phyloP scores from a whole-genome alignment of 805 yeast genomes.

The Ogataea philodendri region DNA sequence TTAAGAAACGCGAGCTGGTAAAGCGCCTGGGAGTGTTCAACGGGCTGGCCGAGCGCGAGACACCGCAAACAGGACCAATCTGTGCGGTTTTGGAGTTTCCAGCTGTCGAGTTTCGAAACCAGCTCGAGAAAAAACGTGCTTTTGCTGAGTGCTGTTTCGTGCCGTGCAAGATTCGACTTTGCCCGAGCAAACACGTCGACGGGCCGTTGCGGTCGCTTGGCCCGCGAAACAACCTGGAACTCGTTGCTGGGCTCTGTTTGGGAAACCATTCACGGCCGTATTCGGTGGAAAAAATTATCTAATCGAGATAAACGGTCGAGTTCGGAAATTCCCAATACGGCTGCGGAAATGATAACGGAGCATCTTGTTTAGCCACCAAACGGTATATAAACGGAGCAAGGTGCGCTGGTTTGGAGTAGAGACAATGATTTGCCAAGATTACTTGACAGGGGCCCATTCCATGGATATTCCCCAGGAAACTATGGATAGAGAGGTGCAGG shows the following conservation, averaged over 20 bases:
- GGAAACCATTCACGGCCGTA: constrained; percentile 4
- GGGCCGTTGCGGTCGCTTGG: neutral
- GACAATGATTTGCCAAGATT: constrained; percentile 22
- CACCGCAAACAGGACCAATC: constrained; percentile 25
- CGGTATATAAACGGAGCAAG: too few species aligned
- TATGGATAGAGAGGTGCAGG: constrained; percentile 25
- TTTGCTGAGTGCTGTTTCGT: neutral
- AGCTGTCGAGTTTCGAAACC: constrained; percentile 1
- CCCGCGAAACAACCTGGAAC: constrained; percentile 3
- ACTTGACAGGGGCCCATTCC: constrained; percentile 24
- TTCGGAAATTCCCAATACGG: constrained; percentile 5
- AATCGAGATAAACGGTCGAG: neutral
- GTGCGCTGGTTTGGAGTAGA: too few species aligned
- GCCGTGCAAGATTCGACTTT: neutral
- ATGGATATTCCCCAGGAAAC: constrained; percentile 30
- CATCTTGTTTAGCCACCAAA: too few species aligned
- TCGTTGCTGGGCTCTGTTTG: constrained; percentile 2
- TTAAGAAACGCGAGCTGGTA: constrained; percentile 30
- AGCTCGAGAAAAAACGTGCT: neutral
- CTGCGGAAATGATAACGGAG: neutral
- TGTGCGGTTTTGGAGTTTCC: neutral
- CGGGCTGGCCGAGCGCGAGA: constrained; percentile 32
- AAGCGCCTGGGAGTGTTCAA: constrained; percentile 24
- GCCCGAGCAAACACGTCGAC: neutral
- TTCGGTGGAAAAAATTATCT: constrained; percentile 3